A percentile compares a stretch with the other conserved stretches of the same genome.
phyloP scores from a whole-genome alignment of 116 monocot species.

The Iris pallida region DNA sequence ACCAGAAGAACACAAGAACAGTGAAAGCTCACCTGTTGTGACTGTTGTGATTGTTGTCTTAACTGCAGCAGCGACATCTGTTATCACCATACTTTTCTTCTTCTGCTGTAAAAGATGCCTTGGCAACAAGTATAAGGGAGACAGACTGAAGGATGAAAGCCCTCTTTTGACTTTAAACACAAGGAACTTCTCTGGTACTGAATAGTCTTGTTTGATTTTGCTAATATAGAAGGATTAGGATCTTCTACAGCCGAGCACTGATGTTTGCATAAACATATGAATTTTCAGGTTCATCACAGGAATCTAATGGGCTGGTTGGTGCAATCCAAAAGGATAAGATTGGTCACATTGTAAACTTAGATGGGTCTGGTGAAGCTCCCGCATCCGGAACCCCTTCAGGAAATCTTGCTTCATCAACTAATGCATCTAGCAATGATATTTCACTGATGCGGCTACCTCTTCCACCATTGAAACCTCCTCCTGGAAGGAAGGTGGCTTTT shows the following conservation, averaged over 20 bases:
- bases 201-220: not conserved
- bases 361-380: not conserved
- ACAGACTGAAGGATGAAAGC: not conserved
- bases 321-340: not conserved
- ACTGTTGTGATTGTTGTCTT: not conserved
- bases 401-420: not conserved
- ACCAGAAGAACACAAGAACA: not conserved
- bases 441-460: not conserved
- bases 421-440: not conserved
- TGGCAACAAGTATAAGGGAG: not conserved
- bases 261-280: not conserved
- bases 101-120: not conserved
- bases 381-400: not conserved
- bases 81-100: not conserved
- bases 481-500: conserved; percentile 1
- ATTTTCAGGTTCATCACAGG: conserved; percentile 4
- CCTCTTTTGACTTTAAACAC: not conserved
- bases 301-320: not conserved
- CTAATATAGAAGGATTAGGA: not conserved
- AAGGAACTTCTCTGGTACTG: not conserved
- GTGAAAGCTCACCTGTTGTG: not conserved
- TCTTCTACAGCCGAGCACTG: not conserved
- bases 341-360: not conserved
- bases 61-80: not conserved
- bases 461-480: conserved; percentile 5